Evolutionary conservation across 371 early-diverging fungal genomes (phyloP).

Genomic region (Capniomyces stellatus): DNA sequence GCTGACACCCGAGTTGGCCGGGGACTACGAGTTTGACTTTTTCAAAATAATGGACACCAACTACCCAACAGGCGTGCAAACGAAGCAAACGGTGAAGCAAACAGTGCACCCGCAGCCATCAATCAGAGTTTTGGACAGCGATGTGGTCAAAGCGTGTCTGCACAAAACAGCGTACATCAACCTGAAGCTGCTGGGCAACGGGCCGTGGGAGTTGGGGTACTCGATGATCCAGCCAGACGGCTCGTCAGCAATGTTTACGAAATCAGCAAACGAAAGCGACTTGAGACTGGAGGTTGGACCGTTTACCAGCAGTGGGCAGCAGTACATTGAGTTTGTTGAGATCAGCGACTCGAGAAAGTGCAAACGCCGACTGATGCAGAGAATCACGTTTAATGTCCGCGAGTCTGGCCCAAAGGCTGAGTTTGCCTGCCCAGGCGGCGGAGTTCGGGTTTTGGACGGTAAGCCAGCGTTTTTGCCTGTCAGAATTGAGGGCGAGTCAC

Average conservation of each 20-base stretch:
- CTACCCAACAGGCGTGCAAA: conserved; percentile 19
- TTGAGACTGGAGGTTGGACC: conserved; percentile 10
- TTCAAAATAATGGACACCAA: conserved; percentile 21
- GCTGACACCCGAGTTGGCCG: conserved; percentile 17
- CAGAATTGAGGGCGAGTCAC: conserved; percentile 11
- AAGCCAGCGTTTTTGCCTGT: conserved; percentile 13
- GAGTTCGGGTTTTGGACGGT: conserved; percentile 16
- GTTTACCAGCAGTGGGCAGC: conserved; percentile 12
- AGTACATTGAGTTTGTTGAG: conserved; percentile 15
- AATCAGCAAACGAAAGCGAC: conserved; percentile 7
- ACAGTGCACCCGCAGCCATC: conserved; percentile 24
- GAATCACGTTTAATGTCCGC: conserved; percentile 12
- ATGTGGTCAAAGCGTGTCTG: conserved; percentile 7
- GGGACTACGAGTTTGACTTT: conserved; percentile 20
- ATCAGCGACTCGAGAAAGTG: conserved; percentile 18
- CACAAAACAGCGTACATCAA: conserved; percentile 13
- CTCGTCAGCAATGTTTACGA: conserved; percentile 2
- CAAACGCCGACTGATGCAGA: conserved; percentile 12
- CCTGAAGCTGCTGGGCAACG: conserved; percentile 19
- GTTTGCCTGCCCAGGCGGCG: conserved; percentile 14
- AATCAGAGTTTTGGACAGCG: conserved; percentile 6
- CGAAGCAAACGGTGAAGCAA: conserved; percentile 9
- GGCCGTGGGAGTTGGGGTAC: conserved; percentile 21
- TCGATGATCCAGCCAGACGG: conserved; percentile 11
- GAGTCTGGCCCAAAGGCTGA: conserved; percentile 16